Conservation (phyloP, 78 protist species). For the Dictyostelium firmibasis region DNA sequence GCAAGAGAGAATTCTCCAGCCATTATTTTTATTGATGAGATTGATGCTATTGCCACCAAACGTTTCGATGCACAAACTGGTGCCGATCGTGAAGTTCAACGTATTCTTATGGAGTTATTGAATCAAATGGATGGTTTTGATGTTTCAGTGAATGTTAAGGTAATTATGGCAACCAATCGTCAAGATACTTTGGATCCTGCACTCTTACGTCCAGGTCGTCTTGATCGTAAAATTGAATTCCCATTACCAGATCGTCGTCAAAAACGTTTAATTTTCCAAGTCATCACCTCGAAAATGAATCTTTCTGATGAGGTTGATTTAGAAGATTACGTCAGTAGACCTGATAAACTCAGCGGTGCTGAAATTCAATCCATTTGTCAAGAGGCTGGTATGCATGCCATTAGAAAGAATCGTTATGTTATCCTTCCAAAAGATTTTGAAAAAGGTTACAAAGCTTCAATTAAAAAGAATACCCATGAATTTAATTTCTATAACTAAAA, state of each 20-base stretch:
- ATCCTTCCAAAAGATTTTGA: conserved; percentile 99
- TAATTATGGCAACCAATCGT: conserved; percentile 99
- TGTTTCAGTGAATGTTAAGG: conserved; percentile 98
- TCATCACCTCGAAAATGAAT: conserved; percentile 98
- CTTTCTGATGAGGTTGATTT: conserved; percentile 99
- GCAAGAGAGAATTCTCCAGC: conserved; percentile 99
- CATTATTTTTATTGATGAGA: conserved; percentile 99
- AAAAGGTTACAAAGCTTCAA: conserved; percentile 94
- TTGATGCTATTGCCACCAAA: conserved; percentile 95
- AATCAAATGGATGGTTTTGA: conserved; percentile 99
- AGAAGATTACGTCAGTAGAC: conserved; percentile 98
- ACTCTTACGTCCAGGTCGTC: conserved; percentile 99
- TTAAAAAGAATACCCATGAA: conserved; percentile 80
- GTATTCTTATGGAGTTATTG: conserved; percentile 99
- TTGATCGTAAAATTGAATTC: conserved; percentile 97
- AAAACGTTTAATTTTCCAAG: conserved; percentile 98
- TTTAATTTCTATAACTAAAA: conserved; percentile 75
- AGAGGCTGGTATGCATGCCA: conserved; percentile 99
- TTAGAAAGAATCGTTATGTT: conserved; percentile 99
- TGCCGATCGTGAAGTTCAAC: conserved; percentile 99
- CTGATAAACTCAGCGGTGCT: conserved; percentile 98
- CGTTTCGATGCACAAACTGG: conserved; percentile 99
- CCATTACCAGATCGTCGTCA: conserved; percentile 99
- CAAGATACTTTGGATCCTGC: conserved; percentile 99
- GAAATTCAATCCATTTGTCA: conserved; percentile 98